Base-by-base conservation (phyloP, 1,139 yeast genomes). In the Hansenula sp. region DNA sequence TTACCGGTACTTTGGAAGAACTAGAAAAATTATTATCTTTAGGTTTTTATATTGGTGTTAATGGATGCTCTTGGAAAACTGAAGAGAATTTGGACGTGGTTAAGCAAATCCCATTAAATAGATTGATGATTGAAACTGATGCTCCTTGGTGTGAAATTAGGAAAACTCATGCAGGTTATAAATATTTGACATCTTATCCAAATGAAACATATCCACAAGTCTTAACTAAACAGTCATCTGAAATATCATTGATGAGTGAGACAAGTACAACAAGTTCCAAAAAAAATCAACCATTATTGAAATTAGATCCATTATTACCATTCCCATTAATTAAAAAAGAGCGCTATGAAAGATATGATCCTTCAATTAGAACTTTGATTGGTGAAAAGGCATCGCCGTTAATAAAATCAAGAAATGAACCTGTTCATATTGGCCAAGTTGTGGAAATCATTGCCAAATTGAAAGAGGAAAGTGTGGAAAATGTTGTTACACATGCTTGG, bases 121-220 rank as follows among this genome's bases (percentile, higher is more conserved):
- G 72, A 54, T 64, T 93, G 33, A 67, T 93, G 77, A 76, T 93
- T 19, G 99, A 93, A 62, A 91, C 98, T 0, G 98, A 93, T 66
- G 91, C 98, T 1, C 99, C 99, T 1, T 93, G 99, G 99, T 93
- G 99, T 67, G 98, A 91, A 58, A 79, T 93, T 36, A 73, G 95
- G 46, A 86, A 80, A 51, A 75, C 94, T 9, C 96, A 89, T 61
- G 90, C 91, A 3, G 77, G 94, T 16, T 80, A 77, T 62, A 68
- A 77, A 51, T 75, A 67, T 51, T 58, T 86, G 25, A 63, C 78
- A 0, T 59, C 68, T 6, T 76, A 79, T 47, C 87, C 87, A 2
- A 79, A 76, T 55, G 66, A 61, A 19, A 78, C 70, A 46, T 80
- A 78, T 51, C 87, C 87, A 1, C 63, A 67, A 40, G 43, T 70